Conservation (phyloP, 306 rosid genomes). For the Sindora glabra region DNA sequence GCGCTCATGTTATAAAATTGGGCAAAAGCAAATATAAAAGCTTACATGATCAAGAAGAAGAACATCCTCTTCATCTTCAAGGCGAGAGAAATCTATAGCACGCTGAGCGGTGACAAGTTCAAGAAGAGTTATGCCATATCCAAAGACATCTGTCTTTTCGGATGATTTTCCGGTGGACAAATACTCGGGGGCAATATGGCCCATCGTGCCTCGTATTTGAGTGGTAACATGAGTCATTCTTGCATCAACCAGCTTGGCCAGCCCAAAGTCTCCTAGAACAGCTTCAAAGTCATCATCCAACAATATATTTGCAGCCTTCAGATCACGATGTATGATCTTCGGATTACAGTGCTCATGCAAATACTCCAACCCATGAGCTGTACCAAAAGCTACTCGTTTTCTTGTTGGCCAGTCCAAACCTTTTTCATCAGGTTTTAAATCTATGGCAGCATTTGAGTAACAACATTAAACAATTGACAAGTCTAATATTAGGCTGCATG, state of each 20-base stretch:
- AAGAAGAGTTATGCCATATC: conserved; percentile 90
- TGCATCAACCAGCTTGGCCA: conserved; percentile 72
- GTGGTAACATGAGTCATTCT: conserved; percentile 84
- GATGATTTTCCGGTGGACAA: conserved; percentile 88
- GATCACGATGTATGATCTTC: conserved; percentile 86
- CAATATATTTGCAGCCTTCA: conserved; percentile 91
- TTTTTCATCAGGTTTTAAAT: conserved; percentile 49
- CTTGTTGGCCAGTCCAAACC: conserved; percentile 53
- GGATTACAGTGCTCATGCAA: conserved; percentile 88
- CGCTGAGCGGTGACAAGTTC: conserved; percentile 91
- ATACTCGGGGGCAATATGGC: conserved; percentile 95
- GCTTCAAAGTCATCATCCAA: conserved; percentile 81
- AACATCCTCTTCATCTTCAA: conserved; percentile 92
- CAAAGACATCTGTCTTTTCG: conserved; percentile 87
- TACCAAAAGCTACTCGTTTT: conserved; percentile 44
- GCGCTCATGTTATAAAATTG: background rate
- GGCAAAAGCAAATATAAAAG: background rate
- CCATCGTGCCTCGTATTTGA: conserved; percentile 95
- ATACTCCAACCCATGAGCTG: conserved; percentile 72
- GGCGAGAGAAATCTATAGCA: conserved; percentile 74
- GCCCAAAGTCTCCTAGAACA: conserved; percentile 89
- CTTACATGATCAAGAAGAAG: conserved; percentile 88
- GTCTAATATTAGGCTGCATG: too few species aligned
- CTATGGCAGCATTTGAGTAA: conserved; percentile 5
- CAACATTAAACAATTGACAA: background rate